phyloP scores from a whole-genome alignment of 768 basidiomycete genomes.

The Floccularia luteovirens region DNA sequence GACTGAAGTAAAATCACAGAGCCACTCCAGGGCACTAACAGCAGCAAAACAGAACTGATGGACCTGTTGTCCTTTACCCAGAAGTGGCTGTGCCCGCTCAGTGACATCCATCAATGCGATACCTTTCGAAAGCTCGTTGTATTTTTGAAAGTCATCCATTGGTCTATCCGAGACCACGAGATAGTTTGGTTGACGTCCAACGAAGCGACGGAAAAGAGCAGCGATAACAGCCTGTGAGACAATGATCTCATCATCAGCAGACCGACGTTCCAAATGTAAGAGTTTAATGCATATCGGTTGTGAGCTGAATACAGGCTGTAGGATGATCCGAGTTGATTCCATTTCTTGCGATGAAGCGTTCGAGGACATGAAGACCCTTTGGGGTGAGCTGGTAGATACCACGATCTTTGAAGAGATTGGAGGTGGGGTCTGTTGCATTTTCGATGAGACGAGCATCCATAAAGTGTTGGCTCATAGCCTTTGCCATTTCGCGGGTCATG shows the following conservation, averaged over 20 bases:
- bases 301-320: constrained; percentile 80
- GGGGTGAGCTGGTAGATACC: constrained; percentile 94
- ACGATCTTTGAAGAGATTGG: constrained; percentile 93
- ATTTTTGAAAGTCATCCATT: constrained; percentile 59
- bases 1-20: constrained; percentile 94
- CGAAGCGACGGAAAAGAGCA: constrained; percentile 92
- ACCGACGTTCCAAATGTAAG: constrained; percentile 90
- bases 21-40: constrained; percentile 88
- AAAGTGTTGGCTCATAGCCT: constrained; percentile 99
- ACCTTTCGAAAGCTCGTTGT: constrained; percentile 74
- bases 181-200: constrained; percentile 83
- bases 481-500: constrained; percentile 99
- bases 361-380: constrained; percentile 96
- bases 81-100: constrained; percentile 53
- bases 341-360: constrained; percentile 99
- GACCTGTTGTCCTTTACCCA: constrained; percentile 35
- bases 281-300: constrained; percentile 98
- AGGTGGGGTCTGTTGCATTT: constrained; percentile 86
- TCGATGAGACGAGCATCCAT: constrained; percentile 98
- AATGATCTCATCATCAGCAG: constrained; percentile 94
- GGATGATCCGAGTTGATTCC: constrained; percentile 93
- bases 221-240: constrained; percentile 92
- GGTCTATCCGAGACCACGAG: constrained; percentile 36
- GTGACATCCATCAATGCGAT: constrained; percentile 63
- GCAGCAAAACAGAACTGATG: constrained; percentile 82